Percentiles rank a stretch among this genome's conserved stretches.
These are phyloP conservation scores for Metarhizium sp. DNA, from an alignment of 2,329 filamentous ascomycete species.

Conservation along the genomic window DNA sequence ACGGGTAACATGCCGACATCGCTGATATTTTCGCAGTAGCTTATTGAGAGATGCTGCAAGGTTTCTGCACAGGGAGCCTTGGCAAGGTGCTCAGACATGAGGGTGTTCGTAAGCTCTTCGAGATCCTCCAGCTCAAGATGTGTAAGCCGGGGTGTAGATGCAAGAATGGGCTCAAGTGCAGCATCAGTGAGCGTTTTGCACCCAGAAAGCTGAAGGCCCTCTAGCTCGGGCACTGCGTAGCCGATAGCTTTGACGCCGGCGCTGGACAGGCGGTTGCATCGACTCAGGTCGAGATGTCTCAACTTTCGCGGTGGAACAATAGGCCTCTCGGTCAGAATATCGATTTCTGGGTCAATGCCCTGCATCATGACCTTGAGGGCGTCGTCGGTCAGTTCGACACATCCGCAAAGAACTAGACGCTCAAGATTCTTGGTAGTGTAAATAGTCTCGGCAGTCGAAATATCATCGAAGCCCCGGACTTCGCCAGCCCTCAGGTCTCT, in stretches of 20 bases:
- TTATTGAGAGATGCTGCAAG: constrained; percentile 76
- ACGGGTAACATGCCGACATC: constrained; percentile 78
- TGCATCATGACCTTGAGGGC: constrained; percentile 66
- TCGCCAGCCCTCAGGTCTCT: constrained; percentile 77
- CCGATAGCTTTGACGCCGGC: constrained; percentile 61
- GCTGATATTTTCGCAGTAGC: constrained; percentile 79
- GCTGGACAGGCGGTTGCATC: constrained; percentile 67
- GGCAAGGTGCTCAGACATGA: constrained; percentile 64
- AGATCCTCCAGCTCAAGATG: constrained; percentile 89
- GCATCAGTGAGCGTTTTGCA: constrained; percentile 66
- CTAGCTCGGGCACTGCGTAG: constrained; percentile 65
- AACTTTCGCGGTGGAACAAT: constrained; percentile 69
- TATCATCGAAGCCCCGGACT: constrained; percentile 67
- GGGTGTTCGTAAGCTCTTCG: constrained; percentile 61
- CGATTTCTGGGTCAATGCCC: constrained; percentile 66
- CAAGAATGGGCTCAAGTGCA: constrained; percentile 62
- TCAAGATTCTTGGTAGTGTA: constrained; percentile 77
- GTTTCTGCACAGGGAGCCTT: constrained; percentile 62
- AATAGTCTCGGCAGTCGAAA: constrained; percentile 61
- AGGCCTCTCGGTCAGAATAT: constrained; percentile 67
- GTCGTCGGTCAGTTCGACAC: constrained; percentile 67
- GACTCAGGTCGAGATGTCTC: constrained; percentile 76
- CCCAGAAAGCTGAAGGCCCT: constrained; percentile 75
- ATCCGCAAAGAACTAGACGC: constrained; percentile 72
- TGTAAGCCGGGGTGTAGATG: constrained; percentile 66